A percentile compares a stretch with the other conserved stretches of the same genome.
These are phyloP conservation scores for Linanthus parryae DNA, from an alignment of 148 eudicot species.

Conservation along the genomic window DNA sequence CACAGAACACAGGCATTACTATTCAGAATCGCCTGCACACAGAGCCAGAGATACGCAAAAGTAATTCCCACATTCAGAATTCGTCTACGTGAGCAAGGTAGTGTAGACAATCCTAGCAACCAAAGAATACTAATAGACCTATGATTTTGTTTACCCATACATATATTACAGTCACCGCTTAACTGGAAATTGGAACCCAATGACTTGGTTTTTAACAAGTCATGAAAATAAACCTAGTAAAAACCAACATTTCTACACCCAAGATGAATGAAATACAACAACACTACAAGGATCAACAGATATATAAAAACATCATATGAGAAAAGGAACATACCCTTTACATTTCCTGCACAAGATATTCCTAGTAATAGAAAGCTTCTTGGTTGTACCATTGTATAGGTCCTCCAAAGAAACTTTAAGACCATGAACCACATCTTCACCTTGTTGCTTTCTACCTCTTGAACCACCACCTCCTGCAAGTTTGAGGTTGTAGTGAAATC, in stretches of 20 bases:
- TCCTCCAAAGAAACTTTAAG: constrained; percentile 76
- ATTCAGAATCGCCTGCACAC: too few relatives aligned
- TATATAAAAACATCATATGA: background rate
- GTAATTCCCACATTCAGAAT: too few relatives aligned
- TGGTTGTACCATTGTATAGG: constrained; percentile 63
- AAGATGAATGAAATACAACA: background rate
- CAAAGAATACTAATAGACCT: too few relatives aligned
- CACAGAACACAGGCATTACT: too few relatives aligned
- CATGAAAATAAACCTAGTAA: too few relatives aligned
- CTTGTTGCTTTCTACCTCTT: constrained; percentile 49
- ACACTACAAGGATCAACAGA: background rate
- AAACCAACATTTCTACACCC: background rate
- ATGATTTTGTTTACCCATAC: too few relatives aligned
- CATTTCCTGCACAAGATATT: constrained; percentile 53
- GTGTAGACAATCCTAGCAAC: too few relatives aligned
- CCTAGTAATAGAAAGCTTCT: constrained; percentile 58
- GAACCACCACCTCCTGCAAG: constrained; percentile 46
- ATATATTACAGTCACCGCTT: too few relatives aligned
- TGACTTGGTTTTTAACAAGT: background rate
- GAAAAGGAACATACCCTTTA: constrained; percentile 46
- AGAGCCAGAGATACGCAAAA: too few relatives aligned
- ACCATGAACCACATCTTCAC: constrained; percentile 57
- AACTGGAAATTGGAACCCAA: too few relatives aligned
- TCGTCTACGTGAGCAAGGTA: too few relatives aligned
- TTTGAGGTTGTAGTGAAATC: too few relatives aligned